phyloP scores from a whole-genome alignment of 192 early-diverging fungal species.

The Gigaspora rosea region DNA sequence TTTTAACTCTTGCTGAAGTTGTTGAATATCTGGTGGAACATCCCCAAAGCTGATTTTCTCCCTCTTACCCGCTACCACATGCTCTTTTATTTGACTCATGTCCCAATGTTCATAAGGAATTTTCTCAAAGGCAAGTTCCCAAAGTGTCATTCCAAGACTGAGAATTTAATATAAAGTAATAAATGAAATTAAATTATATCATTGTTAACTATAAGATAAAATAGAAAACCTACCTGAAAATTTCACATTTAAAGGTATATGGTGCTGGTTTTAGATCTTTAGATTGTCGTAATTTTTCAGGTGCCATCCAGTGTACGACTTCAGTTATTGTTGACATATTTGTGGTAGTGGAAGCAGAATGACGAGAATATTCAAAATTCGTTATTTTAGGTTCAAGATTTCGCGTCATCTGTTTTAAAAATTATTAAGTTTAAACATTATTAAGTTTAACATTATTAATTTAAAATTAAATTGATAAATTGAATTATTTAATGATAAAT shows the following conservation, averaged over 20 bases:
- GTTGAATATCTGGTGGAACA: not conserved
- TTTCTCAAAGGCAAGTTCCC: slow-evolving; percentile 4
- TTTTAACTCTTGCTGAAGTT: not conserved
- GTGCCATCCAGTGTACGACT: slow-evolving; percentile 21
- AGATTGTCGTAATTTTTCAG: slow-evolving; percentile 9
- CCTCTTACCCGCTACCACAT: not conserved
- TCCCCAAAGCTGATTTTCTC: slow-evolving; percentile 1
- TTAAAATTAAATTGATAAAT: not conserved
- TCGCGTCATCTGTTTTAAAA: slow-evolving; percentile 3
- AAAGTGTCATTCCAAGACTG: slow-evolving; percentile 19
- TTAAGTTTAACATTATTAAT: too few species aligned
- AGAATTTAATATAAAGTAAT: not conserved
- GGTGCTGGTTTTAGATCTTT: not conserved
- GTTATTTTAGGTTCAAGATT: slow-evolving; percentile 14
- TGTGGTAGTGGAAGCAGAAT: not conserved
- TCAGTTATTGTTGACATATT: slow-evolving; percentile 2
- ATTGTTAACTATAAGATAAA: not conserved
- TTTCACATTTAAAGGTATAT: slow-evolving; percentile 26
- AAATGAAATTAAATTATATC: not conserved
- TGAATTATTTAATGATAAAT: not conserved
- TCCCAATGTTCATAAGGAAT: slow-evolving; percentile 8
- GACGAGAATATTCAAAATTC: slow-evolving; percentile 19
- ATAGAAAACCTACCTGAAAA: not conserved
- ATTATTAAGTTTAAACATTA: not conserved
- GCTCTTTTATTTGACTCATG: slow-evolving; percentile 1